These are phyloP conservation scores for Exophiala bonariae DNA, from an alignment of 2,329 filamentous ascomycete genomes.

Conservation along the genomic window DNA sequence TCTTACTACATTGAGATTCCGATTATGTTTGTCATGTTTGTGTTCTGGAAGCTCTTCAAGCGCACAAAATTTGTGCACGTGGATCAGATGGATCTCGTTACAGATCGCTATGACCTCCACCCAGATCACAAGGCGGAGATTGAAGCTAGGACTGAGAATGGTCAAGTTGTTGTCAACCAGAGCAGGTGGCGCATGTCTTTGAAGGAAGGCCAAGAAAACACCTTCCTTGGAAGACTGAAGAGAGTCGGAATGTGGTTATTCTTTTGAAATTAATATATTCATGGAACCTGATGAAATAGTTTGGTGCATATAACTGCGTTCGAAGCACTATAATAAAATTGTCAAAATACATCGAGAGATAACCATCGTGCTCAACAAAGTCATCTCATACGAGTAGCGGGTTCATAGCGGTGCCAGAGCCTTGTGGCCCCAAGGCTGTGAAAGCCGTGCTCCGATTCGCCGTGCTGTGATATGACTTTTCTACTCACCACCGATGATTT, in stretches of 20 bases:
- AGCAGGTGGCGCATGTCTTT: conserved; percentile 16
- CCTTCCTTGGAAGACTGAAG: conserved; percentile 29
- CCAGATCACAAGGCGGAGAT: conserved; percentile 22
- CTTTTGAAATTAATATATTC: too few relatives aligned
- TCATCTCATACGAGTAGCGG: too few relatives aligned
- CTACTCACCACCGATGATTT: too few relatives aligned
- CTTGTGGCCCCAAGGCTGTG: too few relatives aligned
- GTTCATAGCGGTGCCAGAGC: too few relatives aligned
- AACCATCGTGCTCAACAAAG: too few relatives aligned
- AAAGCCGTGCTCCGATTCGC: too few relatives aligned
- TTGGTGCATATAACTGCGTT: too few relatives aligned
- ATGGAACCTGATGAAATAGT: too few relatives aligned
- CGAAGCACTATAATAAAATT: too few relatives aligned
- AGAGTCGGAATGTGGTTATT: conserved; percentile 41
- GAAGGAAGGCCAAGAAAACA: conserved; percentile 19
- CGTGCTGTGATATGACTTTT: too few relatives aligned
- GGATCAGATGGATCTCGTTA: conserved; percentile 53
- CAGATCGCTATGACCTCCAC: conserved; percentile 31
- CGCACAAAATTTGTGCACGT: conserved; percentile 46
- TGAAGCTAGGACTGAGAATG: conserved; percentile 29
- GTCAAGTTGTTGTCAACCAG: conserved; percentile 31
- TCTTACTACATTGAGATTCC: conserved; percentile 65
- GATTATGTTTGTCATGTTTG: conserved; percentile 57
- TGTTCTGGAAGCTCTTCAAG: conserved; percentile 57
- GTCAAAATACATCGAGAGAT: too few relatives aligned